Percentiles rank a stretch among this genome's conserved stretches.
phyloP scores from a whole-genome alignment of 495 filamentous ascomycete genomes.

The Echria macrotheca region DNA sequence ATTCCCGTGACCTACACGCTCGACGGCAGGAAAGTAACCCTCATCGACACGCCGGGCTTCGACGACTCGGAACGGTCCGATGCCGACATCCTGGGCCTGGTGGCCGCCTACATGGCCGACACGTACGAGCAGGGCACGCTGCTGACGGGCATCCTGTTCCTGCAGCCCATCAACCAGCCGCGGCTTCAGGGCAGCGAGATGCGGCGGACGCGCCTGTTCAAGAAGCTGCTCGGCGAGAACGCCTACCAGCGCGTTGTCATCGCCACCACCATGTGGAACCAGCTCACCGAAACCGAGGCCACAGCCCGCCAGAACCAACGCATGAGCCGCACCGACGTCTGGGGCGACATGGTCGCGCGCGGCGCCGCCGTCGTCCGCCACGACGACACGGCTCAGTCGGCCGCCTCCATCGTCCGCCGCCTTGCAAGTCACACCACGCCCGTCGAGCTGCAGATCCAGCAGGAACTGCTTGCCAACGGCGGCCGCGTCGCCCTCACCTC shows the following conservation, averaged over 20 bases:
- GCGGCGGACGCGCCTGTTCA: conserved; percentile 38
- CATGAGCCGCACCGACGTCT: conserved; percentile 22
- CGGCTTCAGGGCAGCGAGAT: conserved; percentile 31
- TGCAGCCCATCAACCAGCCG: conserved; percentile 39
- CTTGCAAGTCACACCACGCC: not conserved
- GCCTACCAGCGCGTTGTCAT: conserved; percentile 35
- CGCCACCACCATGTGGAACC: conserved; percentile 40
- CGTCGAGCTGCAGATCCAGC: conserved; percentile 4
- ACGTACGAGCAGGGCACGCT: conserved; percentile 22
- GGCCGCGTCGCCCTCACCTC: not conserved
- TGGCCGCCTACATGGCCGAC: conserved; percentile 26
- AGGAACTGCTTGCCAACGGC: not conserved
- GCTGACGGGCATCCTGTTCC: conserved; percentile 35
- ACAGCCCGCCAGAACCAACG: conserved; percentile 24
- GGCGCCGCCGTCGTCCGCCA: conserved; percentile 20
- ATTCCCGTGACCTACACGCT: conserved; percentile 9
- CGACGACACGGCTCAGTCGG: conserved; percentile 19
- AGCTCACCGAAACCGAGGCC: conserved; percentile 10
- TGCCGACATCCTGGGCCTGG: conserved; percentile 33
- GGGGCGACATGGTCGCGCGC: conserved; percentile 26
- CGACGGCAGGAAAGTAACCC: conserved; percentile 20
- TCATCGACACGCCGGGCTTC: conserved; percentile 49
- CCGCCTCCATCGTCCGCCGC: conserved; percentile 9
- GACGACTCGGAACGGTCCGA: conserved; percentile 40
- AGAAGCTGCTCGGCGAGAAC: conserved; percentile 36